A percentile compares a stretch with the other conserved stretches of the same genome.
Conservation (phyloP, 192 early-diverging fungal genomes). For the Coemansia nantahalensis region DNA sequence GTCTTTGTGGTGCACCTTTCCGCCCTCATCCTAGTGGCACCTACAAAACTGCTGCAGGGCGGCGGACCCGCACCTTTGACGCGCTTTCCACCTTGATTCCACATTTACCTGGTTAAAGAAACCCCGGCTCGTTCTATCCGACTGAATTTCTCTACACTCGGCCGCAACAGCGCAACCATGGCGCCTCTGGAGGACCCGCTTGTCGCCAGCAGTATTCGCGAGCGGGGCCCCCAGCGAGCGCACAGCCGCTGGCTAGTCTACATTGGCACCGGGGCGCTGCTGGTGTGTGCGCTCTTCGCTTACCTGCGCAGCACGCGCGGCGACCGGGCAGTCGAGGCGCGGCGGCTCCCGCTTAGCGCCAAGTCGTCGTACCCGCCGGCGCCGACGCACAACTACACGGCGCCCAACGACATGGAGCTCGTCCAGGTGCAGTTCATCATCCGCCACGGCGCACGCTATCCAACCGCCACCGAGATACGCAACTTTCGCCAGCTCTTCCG, state of each 20-base stretch:
- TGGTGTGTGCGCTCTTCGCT: background rate
- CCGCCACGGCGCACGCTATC: constrained; percentile 44
- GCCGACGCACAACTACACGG: background rate
- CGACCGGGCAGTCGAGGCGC: background rate
- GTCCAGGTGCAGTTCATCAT: constrained; percentile 34
- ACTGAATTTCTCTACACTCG: too few species aligned
- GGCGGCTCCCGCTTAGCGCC: constrained; percentile 37
- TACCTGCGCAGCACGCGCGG: background rate
- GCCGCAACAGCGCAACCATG: too few species aligned
- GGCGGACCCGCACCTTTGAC: too few species aligned
- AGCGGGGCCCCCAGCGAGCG: too few species aligned
- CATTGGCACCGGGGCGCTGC: background rate
- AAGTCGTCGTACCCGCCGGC: constrained; percentile 26
- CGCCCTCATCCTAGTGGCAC: too few species aligned
- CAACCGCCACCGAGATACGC: constrained; percentile 10
- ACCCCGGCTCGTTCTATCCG: too few species aligned
- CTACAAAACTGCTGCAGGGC: too few species aligned
- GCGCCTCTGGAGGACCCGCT: too few species aligned
- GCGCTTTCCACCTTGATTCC: too few species aligned
- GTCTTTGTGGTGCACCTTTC: too few species aligned
- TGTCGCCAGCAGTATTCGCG: too few species aligned
- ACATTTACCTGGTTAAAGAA: too few species aligned
- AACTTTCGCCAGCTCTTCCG: constrained; percentile 9
- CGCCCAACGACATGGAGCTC: constrained; percentile 4
- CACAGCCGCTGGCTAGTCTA: background rate